phyloP scores from a whole-genome alignment of 2,329 filamentous ascomycete genomes.

The Botrytis porri region DNA sequence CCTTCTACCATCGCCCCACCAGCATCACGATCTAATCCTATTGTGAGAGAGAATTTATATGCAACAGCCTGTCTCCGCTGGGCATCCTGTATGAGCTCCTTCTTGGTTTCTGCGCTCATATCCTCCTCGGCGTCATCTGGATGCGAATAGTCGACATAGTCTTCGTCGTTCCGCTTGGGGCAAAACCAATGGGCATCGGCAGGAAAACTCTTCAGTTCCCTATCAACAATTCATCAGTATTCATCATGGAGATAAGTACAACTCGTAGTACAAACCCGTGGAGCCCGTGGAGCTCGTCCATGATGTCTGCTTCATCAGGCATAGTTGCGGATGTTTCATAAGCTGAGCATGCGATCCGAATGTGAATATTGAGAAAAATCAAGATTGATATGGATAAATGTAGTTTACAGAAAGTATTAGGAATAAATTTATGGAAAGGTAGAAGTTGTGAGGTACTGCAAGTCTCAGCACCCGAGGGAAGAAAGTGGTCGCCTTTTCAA shows the following conservation, averaged over 20 bases:
- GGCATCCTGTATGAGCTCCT: conserved; percentile 52
- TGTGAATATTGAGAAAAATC: not conserved
- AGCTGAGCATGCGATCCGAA: conserved; percentile 21
- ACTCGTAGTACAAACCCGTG: conserved; percentile 28
- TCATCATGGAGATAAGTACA: not conserved
- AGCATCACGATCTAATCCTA: conserved; percentile 62
- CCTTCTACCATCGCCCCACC: conserved; percentile 56
- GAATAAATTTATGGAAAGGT: not conserved
- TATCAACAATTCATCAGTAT: conserved; percentile 24
- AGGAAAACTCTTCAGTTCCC: conserved; percentile 36
- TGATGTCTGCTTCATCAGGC: conserved; percentile 35
- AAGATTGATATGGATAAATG: not conserved
- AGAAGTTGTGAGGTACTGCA: not conserved
- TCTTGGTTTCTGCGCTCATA: conserved; percentile 51
- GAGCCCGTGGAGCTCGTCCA: conserved; percentile 37
- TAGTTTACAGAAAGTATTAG: not conserved
- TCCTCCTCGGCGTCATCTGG: conserved; percentile 46
- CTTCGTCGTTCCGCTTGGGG: conserved; percentile 60
- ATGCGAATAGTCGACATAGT: conserved; percentile 62
- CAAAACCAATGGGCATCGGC: conserved; percentile 62
- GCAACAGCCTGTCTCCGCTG: conserved; percentile 57
- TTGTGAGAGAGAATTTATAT: conserved; percentile 65
- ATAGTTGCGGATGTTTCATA: conserved; percentile 23
- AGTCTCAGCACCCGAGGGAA: not conserved
- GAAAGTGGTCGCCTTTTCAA: not conserved